Conservation (phyloP, 306 rosid species). For the Adenanthera pavonina region DNA sequence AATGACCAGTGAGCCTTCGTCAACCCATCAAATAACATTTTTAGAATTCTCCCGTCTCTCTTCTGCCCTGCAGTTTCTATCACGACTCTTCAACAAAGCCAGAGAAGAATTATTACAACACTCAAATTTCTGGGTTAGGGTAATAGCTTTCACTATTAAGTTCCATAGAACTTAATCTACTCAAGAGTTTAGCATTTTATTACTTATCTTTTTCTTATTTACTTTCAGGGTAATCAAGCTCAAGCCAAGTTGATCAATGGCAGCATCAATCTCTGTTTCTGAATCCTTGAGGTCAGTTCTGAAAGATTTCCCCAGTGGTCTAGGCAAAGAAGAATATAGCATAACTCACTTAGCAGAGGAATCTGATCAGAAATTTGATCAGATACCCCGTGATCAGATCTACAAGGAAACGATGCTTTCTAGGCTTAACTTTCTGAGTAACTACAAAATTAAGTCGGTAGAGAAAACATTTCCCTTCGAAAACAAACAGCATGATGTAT, state of each 20-base stretch:
- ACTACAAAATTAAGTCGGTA: background rate
- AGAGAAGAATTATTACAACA: background rate
- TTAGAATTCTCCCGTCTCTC: background rate
- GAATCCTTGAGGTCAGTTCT: background rate
- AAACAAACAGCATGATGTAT: background rate
- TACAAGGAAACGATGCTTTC: background rate
- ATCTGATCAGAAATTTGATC: background rate
- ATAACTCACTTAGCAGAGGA: background rate
- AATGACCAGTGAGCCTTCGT: no score
- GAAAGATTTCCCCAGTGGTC: background rate
- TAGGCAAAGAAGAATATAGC: background rate
- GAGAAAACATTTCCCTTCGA: background rate
- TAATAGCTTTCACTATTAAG: background rate
- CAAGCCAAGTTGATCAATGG: background rate
- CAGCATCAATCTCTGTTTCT: background rate
- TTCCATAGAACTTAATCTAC: background rate
- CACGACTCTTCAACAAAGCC: background rate
- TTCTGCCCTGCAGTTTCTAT: background rate
- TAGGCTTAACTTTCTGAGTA: background rate
- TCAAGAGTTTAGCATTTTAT: background rate
- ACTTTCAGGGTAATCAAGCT: background rate
- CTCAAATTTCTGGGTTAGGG: background rate
- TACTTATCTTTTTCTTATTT: background rate
- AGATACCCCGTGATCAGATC: conserved; percentile 2
- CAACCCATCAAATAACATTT: no score